phyloP scores from a whole-genome alignment of 768 basidiomycete genomes.

The Lenzites betulinus region DNA sequence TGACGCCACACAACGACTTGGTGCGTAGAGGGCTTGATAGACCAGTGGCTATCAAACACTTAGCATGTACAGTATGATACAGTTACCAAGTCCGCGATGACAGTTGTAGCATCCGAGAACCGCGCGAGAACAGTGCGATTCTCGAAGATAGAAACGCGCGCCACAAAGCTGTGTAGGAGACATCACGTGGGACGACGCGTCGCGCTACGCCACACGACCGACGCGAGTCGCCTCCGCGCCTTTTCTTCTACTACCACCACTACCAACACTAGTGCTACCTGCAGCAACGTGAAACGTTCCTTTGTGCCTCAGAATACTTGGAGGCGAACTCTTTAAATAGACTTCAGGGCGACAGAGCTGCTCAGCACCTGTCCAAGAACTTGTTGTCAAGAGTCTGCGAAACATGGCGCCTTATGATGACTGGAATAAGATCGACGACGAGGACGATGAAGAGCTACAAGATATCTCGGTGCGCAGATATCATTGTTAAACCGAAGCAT shows the following conservation, averaged over 20 bases:
- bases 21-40: too few species aligned
- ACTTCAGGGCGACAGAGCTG: too few species aligned
- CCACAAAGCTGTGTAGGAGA: not conserved
- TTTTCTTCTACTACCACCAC: not conserved
- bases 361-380: too few species aligned
- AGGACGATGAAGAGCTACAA: conserved; percentile 82
- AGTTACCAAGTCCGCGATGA: not conserved
- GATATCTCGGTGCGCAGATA: conserved; percentile 53
- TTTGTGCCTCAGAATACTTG: too few species aligned
- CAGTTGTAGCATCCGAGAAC: not conserved
- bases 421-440: conserved; percentile 79
- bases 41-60: too few species aligned
- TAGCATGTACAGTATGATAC: too few species aligned
- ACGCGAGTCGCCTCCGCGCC: not conserved
- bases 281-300: too few species aligned
- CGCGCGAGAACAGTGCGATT: not conserved
- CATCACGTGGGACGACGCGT: conserved; percentile 20
- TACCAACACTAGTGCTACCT: not conserved
- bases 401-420: conserved; percentile 73
- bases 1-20: too few species aligned
- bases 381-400: too few species aligned
- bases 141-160: not conserved
- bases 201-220: conserved; percentile 15
- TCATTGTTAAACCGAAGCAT: not conserved
- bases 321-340: too few species aligned